phyloP scores from a whole-genome alignment of 2,329 filamentous ascomycete species.

The Bretziella fagacearum region DNA sequence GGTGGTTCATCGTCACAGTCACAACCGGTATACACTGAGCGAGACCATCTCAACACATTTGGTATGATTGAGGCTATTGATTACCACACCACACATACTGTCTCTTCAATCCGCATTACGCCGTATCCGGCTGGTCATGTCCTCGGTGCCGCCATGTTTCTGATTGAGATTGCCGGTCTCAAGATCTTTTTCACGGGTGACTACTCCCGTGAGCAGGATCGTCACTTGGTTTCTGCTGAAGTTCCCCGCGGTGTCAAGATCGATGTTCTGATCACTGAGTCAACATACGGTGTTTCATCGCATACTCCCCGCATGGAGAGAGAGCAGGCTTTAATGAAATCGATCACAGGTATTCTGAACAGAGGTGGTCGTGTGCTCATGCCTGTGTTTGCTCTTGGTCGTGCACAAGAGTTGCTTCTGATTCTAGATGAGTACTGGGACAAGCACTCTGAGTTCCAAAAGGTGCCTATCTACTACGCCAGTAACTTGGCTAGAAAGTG shows the following conservation, averaged over 20 bases:
- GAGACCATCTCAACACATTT: constrained; percentile 86
- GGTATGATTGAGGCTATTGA: constrained; percentile 93
- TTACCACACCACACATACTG: constrained; percentile 94
- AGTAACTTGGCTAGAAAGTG: constrained; percentile 89
- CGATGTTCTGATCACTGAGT: constrained; percentile 93
- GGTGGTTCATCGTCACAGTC: constrained; percentile 51
- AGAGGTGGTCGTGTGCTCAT: constrained; percentile 83
- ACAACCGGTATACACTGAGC: constrained; percentile 80
- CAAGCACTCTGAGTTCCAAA: constrained; percentile 74
- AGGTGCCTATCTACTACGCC: constrained; percentile 91
- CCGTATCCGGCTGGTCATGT: constrained; percentile 96
- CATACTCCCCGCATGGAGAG: constrained; percentile 81
- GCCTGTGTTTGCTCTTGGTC: constrained; percentile 85
- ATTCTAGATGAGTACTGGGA: constrained; percentile 97
- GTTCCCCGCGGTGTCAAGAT: constrained; percentile 81
- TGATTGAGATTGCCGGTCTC: constrained; percentile 90
- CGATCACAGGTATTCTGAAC: constrained; percentile 79
- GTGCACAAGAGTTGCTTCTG: constrained; percentile 82
- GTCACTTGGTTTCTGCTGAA: constrained; percentile 85
- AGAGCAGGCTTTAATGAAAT: constrained; percentile 88
- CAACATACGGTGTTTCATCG: constrained; percentile 88
- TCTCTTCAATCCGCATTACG: constrained; percentile 90
- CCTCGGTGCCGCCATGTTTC: constrained; percentile 94
- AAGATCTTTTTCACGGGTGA: constrained; percentile 97
- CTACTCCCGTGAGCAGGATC: constrained; percentile 88